Base-by-base conservation (phyloP, 495 filamentous ascomycete species). In the Penicillium angulare region DNA sequence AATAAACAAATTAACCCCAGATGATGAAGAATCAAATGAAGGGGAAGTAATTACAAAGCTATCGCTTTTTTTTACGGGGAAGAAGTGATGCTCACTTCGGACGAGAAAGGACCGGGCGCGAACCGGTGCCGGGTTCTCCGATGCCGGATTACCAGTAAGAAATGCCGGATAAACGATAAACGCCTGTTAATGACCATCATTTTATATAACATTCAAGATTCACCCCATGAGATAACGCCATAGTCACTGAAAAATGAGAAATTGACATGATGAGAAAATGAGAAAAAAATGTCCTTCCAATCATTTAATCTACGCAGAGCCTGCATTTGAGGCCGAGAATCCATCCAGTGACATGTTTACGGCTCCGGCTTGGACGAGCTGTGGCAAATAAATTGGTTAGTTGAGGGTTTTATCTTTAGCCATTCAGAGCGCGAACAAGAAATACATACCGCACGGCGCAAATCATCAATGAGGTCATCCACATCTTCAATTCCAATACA, bases 401-500 rank as follows among this genome's bases (percentile, higher is more conserved):
- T 44, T 27, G 17, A 43, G 17, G 52, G 16, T 31, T 15, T 45
- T 49, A 16, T 49, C 17, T 21, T 15, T 22, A 22, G 17, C 32
- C 20, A 35, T 21, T 21, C 43, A 52, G 35, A 33, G 33, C n/a
- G 3, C n/a, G n/a, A n/a, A n/a, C 5, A 40, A 24, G 22, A 17
- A 53, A 60, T 45, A 87, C 90, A 78, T 83, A 96, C 88, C 52
- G 93, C 92, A 48, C 89, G 81, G 48, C 80, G 84, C 55, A 98
- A 73, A 74, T 98, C 93, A 61, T 97, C 93, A 63, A 97, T 90
- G 62, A 98, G 63, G 73, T 98, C 93, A 60, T 90, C 83, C 8
- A 78, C 84, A 71, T 98, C 95, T 64, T 98, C 93, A 66, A 98
- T 98, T 22, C 93, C 93, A 27, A 98, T 90, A 68, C 93, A 98